Evolutionary conservation across 31 red algal species (phyloP).

Genomic region (Pterothamnion heteromorphum): DNA sequence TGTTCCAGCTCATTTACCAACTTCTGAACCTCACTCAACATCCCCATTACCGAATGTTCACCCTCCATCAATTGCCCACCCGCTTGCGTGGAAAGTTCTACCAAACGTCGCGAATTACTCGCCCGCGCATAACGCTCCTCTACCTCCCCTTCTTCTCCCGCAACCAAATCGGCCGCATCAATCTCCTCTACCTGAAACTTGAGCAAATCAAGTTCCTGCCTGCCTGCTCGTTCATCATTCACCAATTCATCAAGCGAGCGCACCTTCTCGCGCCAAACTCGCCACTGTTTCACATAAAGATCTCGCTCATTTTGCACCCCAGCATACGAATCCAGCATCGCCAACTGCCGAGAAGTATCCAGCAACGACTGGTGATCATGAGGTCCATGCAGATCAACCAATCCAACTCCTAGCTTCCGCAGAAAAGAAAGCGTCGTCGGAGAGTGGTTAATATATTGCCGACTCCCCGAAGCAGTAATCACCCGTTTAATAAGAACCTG

Average conservation of each 20-base stretch:
- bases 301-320: neutral
- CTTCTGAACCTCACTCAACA: neutral
- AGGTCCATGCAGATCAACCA: slow-evolving; percentile 43
- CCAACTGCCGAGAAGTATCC: neutral
- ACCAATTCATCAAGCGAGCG: neutral
- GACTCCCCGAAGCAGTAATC: neutral
- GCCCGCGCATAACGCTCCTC: neutral
- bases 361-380: slow-evolving; percentile 46
- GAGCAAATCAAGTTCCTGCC: slow-evolving; percentile 2
- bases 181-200: slow-evolving; percentile 47
- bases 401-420: neutral
- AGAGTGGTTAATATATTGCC: neutral
- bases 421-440: slow-evolving; percentile 17
- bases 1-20: neutral
- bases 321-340: slow-evolving; percentile 28
- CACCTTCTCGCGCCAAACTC: neutral
- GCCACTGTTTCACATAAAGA: neutral
- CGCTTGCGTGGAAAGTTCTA: neutral
- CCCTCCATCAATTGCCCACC: neutral
- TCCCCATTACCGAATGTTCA: neutral
- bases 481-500: neutral
- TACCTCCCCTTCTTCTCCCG: neutral
- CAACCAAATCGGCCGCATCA: neutral
- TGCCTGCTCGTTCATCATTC: neutral
- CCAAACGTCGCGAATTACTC: neutral